Evolutionary conservation across 177 flowering plant species (phyloP), one percentile per base, ranked within the genome.

Genomic region (Vitis hybrid): DNA sequence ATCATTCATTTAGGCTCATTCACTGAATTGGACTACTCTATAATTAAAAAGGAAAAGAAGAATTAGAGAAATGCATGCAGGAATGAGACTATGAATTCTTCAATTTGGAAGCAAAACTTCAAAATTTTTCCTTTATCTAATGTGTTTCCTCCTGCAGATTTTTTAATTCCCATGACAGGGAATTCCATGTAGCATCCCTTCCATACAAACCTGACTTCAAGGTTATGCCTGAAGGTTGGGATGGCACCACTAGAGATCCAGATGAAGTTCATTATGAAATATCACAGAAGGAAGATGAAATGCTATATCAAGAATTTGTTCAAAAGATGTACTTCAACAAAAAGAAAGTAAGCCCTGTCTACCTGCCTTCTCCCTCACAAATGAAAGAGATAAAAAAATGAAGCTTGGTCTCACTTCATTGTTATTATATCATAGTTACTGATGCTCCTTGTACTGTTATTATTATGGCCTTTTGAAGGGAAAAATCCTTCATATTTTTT

Each of bases 151-250:
- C n/a, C 65, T 79, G 76, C 85, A 90, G 95, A 71, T 91, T 91
- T 66, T 91, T 88, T 66, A 79, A 70, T 38, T 89, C 94, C 8
- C 92, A 91, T 82, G 95, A 89, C 65, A 84, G 89, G 72, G 99
- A 95, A 76, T 95, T 92, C 75, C 99, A 95, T 80, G 93, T 95
- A 58, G 99, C 99, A 11, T 81, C 95, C 53, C 93, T 93, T 76
- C 94, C 95, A 1, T 88, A 93, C 76, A 95, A 91, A 73, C 99
- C 99, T 9, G 96, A 93, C 66, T 95, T 95, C 81, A 95, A 88
- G 82, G 97, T 95, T 38, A 93, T 95, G 99, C 97, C 97, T 17
- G 97, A 88, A 82, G 98, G 90, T 63, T 95, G 99, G 98, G 99
- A 93, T 81, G 97, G 99, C 28, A 92, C 92, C 64, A 84, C 87